Evolutionary conservation across 495 filamentous ascomycete genomes (phyloP).

Genomic region (Aspergillus egyptiacus): DNA sequence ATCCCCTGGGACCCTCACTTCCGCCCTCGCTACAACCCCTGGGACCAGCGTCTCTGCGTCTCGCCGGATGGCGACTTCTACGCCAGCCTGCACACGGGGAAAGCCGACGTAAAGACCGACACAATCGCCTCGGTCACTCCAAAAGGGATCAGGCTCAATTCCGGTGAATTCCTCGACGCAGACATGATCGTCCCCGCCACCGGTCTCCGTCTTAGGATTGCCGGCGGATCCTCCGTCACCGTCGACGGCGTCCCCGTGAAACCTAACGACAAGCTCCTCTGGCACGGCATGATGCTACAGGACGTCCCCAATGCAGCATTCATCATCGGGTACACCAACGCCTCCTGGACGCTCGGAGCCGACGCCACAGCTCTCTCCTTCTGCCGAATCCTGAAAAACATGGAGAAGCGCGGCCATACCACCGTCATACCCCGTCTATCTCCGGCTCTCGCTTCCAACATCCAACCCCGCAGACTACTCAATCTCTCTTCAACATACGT

Average conservation of each 20-base stretch:
- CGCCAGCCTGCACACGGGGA: conserved; percentile 49
- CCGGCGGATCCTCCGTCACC: conserved; percentile 41
- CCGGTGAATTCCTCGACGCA: conserved; percentile 51
- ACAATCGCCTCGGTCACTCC: conserved; percentile 58
- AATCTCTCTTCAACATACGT: conserved; percentile 49
- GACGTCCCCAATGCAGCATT: conserved; percentile 53
- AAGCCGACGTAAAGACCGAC: conserved; percentile 60
- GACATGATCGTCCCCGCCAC: conserved; percentile 76
- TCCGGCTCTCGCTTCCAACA: conserved; percentile 21
- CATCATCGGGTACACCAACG: conserved; percentile 53
- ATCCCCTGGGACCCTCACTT: conserved; percentile 62
- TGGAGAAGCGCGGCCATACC: conserved; percentile 32
- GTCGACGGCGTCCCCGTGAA: conserved; percentile 52
- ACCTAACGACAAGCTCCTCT: conserved; percentile 43
- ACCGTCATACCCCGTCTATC: conserved; percentile 38
- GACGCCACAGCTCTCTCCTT: conserved; percentile 48
- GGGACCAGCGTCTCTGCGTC: conserved; percentile 69
- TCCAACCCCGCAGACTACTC: conserved; percentile 35
- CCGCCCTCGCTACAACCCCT: conserved; percentile 63
- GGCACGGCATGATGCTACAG: conserved; percentile 56
- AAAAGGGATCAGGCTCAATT: conserved; percentile 51
- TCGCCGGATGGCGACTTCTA: conserved; percentile 71
- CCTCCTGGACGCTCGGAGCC: conserved; percentile 55
- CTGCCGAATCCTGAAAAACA: conserved; percentile 37
- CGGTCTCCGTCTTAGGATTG: conserved; percentile 54